phyloP scores from a whole-genome alignment of 225 moss, liverwort and hornwort species.

The Bryum argenteum region DNA sequence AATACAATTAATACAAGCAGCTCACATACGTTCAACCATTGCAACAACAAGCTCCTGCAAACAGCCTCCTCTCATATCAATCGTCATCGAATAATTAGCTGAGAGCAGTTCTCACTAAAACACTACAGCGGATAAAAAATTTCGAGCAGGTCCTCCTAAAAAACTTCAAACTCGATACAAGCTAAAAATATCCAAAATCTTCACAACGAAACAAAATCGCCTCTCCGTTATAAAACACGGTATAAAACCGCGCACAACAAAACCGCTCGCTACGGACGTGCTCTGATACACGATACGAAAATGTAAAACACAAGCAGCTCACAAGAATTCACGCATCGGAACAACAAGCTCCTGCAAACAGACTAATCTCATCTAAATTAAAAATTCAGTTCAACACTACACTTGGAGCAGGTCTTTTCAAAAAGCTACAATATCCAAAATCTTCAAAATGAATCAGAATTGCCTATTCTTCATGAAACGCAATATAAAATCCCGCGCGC shows the following conservation, averaged over 20 bases:
- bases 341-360: not conserved
- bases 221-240: not conserved
- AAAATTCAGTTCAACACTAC: not conserved
- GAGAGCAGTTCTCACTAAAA: not conserved
- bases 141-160: not conserved
- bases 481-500: not conserved
- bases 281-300: not conserved
- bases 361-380: not conserved
- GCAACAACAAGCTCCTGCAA: not conserved
- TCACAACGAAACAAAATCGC: not conserved
- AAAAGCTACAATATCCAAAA: not conserved
- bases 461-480: not conserved
- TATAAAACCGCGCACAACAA: not conserved
- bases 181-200: not conserved
- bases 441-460: not conserved
- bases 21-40: not conserved
- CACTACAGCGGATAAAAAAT: not conserved
- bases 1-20: not conserved
- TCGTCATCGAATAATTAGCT: conserved; percentile 1
- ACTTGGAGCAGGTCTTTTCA: not conserved
- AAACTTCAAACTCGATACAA: not conserved
- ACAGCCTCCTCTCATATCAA: not conserved
- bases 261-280: not conserved
- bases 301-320: not conserved
- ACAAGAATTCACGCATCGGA: not conserved